Conservation (phyloP, 2,329 filamentous ascomycete genomes). For the Clonostachys rosea region DNA sequence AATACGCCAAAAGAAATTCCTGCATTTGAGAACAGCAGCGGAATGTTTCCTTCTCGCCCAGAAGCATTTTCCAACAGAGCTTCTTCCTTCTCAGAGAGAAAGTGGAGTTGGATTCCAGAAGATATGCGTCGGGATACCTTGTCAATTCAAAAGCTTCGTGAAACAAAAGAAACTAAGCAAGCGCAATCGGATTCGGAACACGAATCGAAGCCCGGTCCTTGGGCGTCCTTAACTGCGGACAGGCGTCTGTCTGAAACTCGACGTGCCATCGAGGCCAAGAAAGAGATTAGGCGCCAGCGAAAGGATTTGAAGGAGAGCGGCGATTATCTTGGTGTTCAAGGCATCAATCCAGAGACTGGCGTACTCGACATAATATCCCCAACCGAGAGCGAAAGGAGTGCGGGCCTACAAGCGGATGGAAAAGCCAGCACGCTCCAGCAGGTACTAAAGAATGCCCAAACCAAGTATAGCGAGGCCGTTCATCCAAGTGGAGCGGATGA, state of each 20-base stretch:
- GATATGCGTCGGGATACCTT: neutral
- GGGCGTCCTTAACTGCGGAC: conserved; percentile 1
- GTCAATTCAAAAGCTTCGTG: neutral
- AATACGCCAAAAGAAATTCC: conserved; percentile 22
- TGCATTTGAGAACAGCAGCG: neutral
- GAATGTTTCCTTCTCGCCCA: neutral
- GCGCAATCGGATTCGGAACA: neutral
- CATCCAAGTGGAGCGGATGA: too few relatives aligned
- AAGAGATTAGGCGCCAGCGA: conserved; percentile 25
- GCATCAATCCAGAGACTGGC: conserved; percentile 52
- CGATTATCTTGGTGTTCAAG: conserved; percentile 55
- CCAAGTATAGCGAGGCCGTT: conserved; percentile 25
- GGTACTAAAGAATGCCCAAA: conserved; percentile 23
- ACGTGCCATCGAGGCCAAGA: conserved; percentile 20
- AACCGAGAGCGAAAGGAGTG: conserved; percentile 34
- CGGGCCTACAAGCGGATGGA: conserved; percentile 19
- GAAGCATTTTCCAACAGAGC: neutral
- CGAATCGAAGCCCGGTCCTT: neutral
- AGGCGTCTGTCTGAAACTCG: conserved; percentile 7
- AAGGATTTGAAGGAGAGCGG: conserved; percentile 46
- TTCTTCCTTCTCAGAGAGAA: neutral
- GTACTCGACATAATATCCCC: conserved; percentile 45
- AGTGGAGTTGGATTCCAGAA: neutral
- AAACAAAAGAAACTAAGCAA: neutral
- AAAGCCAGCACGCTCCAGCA: conserved; percentile 22